Base-by-base conservation (phyloP, 805 yeast genomes). In the Soucietia sequanensis region DNA sequence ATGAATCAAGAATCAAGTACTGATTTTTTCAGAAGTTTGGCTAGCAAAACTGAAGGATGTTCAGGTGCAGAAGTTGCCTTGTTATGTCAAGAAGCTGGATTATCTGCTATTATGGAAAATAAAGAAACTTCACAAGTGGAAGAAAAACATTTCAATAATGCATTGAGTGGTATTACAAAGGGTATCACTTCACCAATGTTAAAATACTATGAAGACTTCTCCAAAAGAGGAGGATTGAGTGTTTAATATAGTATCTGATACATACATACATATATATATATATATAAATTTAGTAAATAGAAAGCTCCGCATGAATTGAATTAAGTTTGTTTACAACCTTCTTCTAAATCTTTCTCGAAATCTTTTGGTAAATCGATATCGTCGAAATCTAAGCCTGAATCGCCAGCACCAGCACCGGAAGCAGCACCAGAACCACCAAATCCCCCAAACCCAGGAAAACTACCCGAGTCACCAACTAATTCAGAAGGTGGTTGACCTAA, bases 51-150 rank as follows among this genome's bases (percentile, higher is more conserved):
- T 0, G 91, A 84, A 0, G 98, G 99, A 0, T 89, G 95, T 52
- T 89, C 97, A 0, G 99, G 99, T 23, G 96, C 98, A 0, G 99
- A 93, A 58, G 86, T 93, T 24, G 95, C 90, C 0, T 70, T 89
- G 14, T 58, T 91, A 14, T 87, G 96, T 49, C 98, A 90, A 57
- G 97, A 91, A 58, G 96, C 98, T 0, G 99, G 99, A 2, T 63
- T 93, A 9, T 78, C 84, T n/a, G 96, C 98, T 0, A 80, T 93
- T 38, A 88, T 87, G 82, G 96, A 87, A 46, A 63, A 84, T 42
- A 58, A 73, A 5, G 63, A 77, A 4, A 72, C 84, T 6, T 50
- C 52, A 1, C 45, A 47, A 5, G 95, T 90, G 0, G 57, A 60
- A n/a, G 68, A 66, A 40, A 65, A 66, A 21, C 96, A 93, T 56